These are phyloP conservation scores for Naganishia kalamii DNA, from an alignment of 768 basidiomycete genomes.

Conservation along the genomic window DNA sequence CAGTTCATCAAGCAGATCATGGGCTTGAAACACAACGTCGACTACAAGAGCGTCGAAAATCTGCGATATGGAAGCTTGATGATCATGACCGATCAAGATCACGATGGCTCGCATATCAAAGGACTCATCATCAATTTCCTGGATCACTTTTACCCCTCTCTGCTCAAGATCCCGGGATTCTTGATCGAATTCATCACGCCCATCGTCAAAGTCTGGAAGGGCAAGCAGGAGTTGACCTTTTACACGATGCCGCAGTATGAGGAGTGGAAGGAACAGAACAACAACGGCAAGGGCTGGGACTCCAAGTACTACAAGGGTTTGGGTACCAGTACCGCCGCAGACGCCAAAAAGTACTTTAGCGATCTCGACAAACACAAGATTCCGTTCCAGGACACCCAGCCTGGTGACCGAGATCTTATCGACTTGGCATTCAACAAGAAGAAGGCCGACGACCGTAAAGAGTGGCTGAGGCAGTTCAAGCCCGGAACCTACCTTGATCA, in stretches of 20 bases:
- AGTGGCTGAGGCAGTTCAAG: conserved; percentile 95
- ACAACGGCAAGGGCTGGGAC: conserved; percentile 71
- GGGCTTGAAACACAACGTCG: conserved; percentile 89
- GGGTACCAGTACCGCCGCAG: conserved; percentile 82
- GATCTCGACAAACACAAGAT: conserved; percentile 92
- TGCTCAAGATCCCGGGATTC: conserved; percentile 83
- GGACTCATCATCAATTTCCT: conserved; percentile 97
- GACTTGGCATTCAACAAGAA: conserved; percentile 99
- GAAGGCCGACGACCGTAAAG: conserved; percentile 95
- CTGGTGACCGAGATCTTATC: conserved; percentile 79
- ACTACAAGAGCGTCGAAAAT: conserved; percentile 61
- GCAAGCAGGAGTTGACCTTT: conserved; percentile 71
- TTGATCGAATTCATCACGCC: conserved; percentile 97
- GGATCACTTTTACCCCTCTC: conserved; percentile 91
- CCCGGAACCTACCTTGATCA: conserved; percentile 93
- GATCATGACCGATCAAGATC: conserved; percentile 99
- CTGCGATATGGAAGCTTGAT: conserved; percentile 90
- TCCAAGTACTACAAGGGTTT: conserved; percentile 99
- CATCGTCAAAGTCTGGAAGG: conserved; percentile 85
- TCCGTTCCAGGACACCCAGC: conserved; percentile 71
- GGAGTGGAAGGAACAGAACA: conserved; percentile 75
- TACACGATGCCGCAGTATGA: conserved; percentile 98
- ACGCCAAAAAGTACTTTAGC: conserved; percentile 87
- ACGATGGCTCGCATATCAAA: conserved; percentile 99
- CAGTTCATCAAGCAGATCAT: conserved; percentile 97